Conservation (phyloP, 164 flowering plant species). For the Brasenia schreberi region DNA sequence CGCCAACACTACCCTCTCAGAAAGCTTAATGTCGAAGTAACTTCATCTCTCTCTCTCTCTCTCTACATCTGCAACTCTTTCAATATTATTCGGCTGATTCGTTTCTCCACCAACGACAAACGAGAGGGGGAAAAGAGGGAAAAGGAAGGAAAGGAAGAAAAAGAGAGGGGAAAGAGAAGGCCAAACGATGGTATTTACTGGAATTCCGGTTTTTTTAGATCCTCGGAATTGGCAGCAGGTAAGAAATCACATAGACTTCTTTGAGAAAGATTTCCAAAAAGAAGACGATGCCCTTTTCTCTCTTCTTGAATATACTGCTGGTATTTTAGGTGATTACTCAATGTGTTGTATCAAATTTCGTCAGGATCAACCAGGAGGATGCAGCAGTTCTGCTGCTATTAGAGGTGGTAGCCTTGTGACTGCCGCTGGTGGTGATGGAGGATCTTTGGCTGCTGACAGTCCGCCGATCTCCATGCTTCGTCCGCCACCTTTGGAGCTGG, state of each 20-base stretch:
- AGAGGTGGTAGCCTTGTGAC: neutral
- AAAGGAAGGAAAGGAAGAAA: slow-evolving; percentile 5
- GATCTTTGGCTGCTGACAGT: slow-evolving; percentile 2
- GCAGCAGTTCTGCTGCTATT: no score
- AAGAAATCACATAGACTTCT: neutral
- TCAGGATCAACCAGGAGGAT: slow-evolving; percentile 17
- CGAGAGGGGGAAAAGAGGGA: slow-evolving; percentile 14
- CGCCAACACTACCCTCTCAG: neutral
- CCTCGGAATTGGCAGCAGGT: slow-evolving; percentile 81
- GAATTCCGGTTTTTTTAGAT: slow-evolving; percentile 66
- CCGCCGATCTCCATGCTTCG: slow-evolving; percentile 19
- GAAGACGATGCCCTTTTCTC: slow-evolving; percentile 25
- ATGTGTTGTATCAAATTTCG: slow-evolving; percentile 6
- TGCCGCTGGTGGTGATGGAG: neutral
- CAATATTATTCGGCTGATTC: neutral
- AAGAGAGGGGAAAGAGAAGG: neutral
- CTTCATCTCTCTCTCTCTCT: neutral
- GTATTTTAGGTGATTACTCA: neutral
- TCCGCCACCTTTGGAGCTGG: slow-evolving; percentile 16
- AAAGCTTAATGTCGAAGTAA: neutral
- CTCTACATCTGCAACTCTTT: neutral
- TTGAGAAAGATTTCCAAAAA: neutral
- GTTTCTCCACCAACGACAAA: neutral
- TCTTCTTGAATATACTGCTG: slow-evolving; percentile 37
- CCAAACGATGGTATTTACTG: slow-evolving; percentile 51